phyloP scores from a whole-genome alignment of 495 filamentous ascomycete genomes.

The Hypoxylon cercidicola region DNA sequence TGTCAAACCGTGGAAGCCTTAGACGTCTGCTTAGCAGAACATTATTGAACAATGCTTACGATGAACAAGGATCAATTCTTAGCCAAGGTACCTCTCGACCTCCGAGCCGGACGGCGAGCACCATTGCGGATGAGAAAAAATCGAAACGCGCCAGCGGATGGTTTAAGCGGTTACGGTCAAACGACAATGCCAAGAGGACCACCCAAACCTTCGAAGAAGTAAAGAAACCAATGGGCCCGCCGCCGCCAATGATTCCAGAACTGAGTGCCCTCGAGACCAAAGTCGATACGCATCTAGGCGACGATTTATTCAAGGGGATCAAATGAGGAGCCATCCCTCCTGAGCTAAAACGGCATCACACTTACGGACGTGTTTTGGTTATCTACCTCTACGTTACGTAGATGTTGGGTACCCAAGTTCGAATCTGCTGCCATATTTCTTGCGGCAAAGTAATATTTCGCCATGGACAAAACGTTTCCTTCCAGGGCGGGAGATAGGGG shows the following conservation, averaged over 20 bases:
- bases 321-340: conserved; percentile 22
- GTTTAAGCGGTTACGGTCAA: conserved; percentile 57
- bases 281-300: conserved; percentile 57
- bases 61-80: conserved; percentile 50
- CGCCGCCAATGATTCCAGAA: conserved; percentile 70
- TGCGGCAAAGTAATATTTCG: conserved; percentile 40
- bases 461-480: conserved; percentile 33
- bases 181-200: conserved; percentile 47
- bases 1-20: conserved; percentile 57
- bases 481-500: conserved; percentile 24
- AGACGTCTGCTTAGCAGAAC: conserved; percentile 58
- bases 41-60: conserved; percentile 57
- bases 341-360: conserved; percentile 17
- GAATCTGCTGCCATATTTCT: conserved; percentile 31
- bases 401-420: conserved; percentile 24
- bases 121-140: conserved; percentile 52
- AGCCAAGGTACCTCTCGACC: conserved; percentile 46
- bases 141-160: conserved; percentile 60
- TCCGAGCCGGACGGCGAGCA: conserved; percentile 50
- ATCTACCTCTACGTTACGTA: conserved; percentile 13
- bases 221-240: conserved; percentile 55
- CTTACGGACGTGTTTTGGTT: conserved; percentile 29
- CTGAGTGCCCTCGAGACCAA: conserved; percentile 63
- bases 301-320: conserved; percentile 70
- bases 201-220: conserved; percentile 46